A percentile compares a stretch with the other conserved stretches of the same genome.
phyloP scores from a whole-genome alignment of 1,139 yeast genomes.

The Scheffersomyces parashehatae region DNA sequence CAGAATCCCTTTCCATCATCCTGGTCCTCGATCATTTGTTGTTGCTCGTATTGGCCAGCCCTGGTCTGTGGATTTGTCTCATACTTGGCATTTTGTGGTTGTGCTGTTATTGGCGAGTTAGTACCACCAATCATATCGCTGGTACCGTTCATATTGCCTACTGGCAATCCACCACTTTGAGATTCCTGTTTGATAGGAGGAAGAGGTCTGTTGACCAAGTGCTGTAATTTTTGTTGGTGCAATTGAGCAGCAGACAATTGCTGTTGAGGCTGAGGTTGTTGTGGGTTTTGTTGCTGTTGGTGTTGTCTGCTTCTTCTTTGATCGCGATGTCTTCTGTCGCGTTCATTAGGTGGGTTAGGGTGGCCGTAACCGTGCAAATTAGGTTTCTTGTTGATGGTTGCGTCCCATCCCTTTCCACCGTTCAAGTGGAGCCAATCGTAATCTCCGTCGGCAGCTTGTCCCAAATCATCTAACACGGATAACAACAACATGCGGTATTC shows the following conservation, averaged over 20 bases:
- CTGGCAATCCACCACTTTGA: conserved; percentile 15
- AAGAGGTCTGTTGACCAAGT: conserved; percentile 51
- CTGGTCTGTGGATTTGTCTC: conserved; percentile 21
- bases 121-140: conserved; percentile 11
- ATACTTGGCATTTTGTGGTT: conserved; percentile 16
- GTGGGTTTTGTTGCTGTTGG: conserved; percentile 26
- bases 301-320: conserved; percentile 46
- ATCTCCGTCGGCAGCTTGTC: conserved; percentile 78
- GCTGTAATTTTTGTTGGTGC: conserved; percentile 53
- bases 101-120: conserved; percentile 14
- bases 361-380: conserved; percentile 90
- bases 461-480: conserved; percentile 68
- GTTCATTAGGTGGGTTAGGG: conserved; percentile 46
- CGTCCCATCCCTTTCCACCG: conserved; percentile 92
- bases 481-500: conserved; percentile 76
- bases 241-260: conserved; percentile 45
- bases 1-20: conserved; percentile 46
- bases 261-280: conserved; percentile 28
- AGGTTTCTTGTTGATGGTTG: conserved; percentile 77
- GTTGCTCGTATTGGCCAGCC: conserved; percentile 40
- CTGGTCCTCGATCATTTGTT: conserved; percentile 33
- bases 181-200: conserved; percentile 52
- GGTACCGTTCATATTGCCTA: conserved; percentile 13
- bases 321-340: conserved; percentile 40
- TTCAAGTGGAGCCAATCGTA: conserved; percentile 96